Base-by-base conservation (phyloP, 2,329 filamentous ascomycete genomes). In the Scedosporium minutisporum region DNA sequence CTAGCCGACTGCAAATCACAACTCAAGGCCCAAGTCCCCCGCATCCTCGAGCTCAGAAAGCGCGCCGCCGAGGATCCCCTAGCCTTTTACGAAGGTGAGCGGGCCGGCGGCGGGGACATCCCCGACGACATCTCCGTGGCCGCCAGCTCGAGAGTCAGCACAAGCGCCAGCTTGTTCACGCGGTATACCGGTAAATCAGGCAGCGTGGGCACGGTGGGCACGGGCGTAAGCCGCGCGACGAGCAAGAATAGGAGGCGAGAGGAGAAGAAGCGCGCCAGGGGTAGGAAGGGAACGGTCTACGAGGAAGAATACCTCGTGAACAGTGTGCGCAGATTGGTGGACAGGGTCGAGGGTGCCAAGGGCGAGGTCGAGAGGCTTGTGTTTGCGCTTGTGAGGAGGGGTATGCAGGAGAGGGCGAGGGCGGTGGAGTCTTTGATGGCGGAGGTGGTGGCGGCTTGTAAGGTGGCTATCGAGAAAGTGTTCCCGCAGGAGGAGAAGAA, bases 291-390 rank as follows among this genome's bases (percentile, higher is more conserved):
- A 10, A 96, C 91, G 16, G 90, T 99, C 4, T 99, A 99, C 74
- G 95, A 99, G 74, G 93, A 97, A 71, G 95, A 97, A 74, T 99
- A 99, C 73, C 83, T 99, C 4, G 87, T 96, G 64, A 95, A 93
- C 73, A 93, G 88, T 67, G 87, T 97, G 42, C 84, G 88, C 12
- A 82, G 95, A 25, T 80, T 99, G 41, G 84, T 96, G 14, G 91
- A 96, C 72, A 82, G 93, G 42, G 85, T 96, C 23, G 91, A 93
- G 72, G 80, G 80, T 23, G 82, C 88, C 2, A 82, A 86, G 60
- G 81, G 84, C 0, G 95, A 99, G 72, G 84, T 91, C 0, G 82
- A 86, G 70, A 77, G 87, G 16, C 80, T 97, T 6, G 83, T 96
- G 0, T 86, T 89, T 66, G 92, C 89, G 0, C 77, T 97, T 63